Conservation (phyloP, 176 grass and related monocot species). For the Aegilops longissima region DNA sequence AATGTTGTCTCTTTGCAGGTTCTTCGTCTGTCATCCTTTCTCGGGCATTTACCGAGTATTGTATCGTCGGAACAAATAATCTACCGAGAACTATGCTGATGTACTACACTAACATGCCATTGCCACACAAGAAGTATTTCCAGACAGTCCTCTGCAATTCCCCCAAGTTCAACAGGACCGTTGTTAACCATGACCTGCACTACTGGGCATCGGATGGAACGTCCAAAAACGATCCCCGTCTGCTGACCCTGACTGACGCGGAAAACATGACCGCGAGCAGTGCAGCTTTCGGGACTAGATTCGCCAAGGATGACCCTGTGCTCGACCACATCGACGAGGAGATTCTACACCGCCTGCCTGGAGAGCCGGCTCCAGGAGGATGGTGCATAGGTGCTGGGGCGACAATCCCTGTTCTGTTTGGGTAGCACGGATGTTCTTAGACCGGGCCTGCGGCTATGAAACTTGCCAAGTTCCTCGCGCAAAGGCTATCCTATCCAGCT, state of each 20-base stretch:
- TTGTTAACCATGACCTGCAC: conserved; percentile 81
- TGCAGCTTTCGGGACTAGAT: conserved; percentile 58
- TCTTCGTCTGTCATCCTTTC: conserved; percentile 84
- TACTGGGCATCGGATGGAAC: conserved; percentile 37
- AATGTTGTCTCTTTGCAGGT: conserved; percentile 43
- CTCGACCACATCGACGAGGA: conserved; percentile 70
- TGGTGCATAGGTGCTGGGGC: conserved; percentile 78
- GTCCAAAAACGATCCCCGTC: conserved; percentile 46
- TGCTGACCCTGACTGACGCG: conserved; percentile 46
- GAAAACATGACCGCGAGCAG: conserved; percentile 65
- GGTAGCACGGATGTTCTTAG: conserved; percentile 78
- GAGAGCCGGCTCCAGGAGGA: conserved; percentile 61
- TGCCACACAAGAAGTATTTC: conserved; percentile 82
- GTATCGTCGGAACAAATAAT: conserved; percentile 70
- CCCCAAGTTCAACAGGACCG: conserved; percentile 69
- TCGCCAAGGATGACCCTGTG: conserved; percentile 59
- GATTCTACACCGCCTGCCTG: conserved; percentile 40
- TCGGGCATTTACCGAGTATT: conserved; percentile 77
- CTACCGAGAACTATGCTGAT: conserved; percentile 86
- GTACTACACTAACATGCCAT: conserved; percentile 79
- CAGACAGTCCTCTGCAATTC: conserved; percentile 94
- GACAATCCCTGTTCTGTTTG: conserved; percentile 60
- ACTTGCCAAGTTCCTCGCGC: conserved; percentile 59
- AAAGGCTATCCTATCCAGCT: conserved; percentile 44
- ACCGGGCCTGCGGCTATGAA: conserved; percentile 59